phyloP scores from a whole-genome alignment of 1,284 basidiomycete genomes.

The Cutaneotrichosporon sp. region DNA sequence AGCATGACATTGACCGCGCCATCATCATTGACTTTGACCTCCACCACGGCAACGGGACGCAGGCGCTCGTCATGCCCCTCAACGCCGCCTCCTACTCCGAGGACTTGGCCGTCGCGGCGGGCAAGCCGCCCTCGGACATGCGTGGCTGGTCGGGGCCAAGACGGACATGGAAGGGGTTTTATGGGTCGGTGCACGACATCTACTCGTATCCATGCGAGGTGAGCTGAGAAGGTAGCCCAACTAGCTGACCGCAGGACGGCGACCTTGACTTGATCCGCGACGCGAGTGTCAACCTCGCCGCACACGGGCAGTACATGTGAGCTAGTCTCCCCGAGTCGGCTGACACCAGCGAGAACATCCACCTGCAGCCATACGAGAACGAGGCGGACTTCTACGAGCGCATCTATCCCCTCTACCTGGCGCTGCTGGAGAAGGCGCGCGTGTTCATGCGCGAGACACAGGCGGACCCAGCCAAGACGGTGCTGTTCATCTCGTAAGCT shows the following conservation, averaged over 20 bases:
- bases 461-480: conserved; percentile 66
- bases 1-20: conserved; percentile 74
- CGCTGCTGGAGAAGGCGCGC: conserved; percentile 69
- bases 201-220: conserved; percentile 89
- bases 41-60: conserved; percentile 94
- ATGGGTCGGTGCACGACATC: conserved; percentile 88
- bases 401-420: conserved; percentile 73
- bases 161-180: conserved; percentile 71
- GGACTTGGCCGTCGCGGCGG: conserved; percentile 59
- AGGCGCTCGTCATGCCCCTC: conserved; percentile 86
- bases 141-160: conserved; percentile 49
- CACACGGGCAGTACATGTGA: conserved; percentile 82
- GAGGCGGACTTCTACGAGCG: conserved; percentile 75
- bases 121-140: conserved; percentile 45
- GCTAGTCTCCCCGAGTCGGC: neutral
- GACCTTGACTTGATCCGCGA: conserved; percentile 76
- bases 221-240: conserved; percentile 15
- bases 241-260: conserved; percentile 65
- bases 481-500: conserved; percentile 81
- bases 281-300: conserved; percentile 76
- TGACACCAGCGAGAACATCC: conserved; percentile 69
- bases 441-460: conserved; percentile 71
- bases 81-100: conserved; percentile 81
- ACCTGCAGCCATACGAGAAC: conserved; percentile 73
- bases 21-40: conserved; percentile 93